Conservation (phyloP, 306 rosid genomes). For the Abrus pulchellus region DNA sequence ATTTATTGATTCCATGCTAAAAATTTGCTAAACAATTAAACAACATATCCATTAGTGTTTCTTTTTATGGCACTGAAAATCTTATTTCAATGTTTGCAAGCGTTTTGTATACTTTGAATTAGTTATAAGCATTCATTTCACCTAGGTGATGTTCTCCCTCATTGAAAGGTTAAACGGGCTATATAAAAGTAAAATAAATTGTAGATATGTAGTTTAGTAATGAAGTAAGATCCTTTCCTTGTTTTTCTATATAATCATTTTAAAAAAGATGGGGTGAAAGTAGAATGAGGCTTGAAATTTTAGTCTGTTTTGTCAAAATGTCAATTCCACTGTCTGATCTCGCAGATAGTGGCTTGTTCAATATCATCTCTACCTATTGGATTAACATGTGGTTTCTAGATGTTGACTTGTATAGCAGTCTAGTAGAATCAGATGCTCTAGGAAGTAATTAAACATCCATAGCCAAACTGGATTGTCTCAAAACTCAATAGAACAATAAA, state of each 20-base stretch:
- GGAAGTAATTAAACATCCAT: neutral
- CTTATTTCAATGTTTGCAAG: neutral
- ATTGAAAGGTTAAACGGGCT: neutral
- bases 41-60: neutral
- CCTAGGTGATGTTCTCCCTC: neutral
- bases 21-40: neutral
- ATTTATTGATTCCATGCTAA: neutral
- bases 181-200: neutral
- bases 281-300: neutral
- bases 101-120: slow-evolving; percentile 18
- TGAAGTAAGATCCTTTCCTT: neutral
- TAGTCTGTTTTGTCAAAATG: neutral
- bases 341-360: neutral
- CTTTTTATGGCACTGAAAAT: neutral
- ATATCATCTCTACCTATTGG: neutral
- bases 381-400: neutral
- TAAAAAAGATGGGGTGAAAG: neutral
- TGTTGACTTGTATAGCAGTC: neutral
- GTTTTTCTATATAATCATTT: neutral
- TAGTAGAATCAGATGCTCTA: slow-evolving; percentile 25
- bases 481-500: neutral
- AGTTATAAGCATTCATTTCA: neutral
- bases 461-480: slow-evolving; percentile 12
- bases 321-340: neutral
- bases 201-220: neutral